Evolutionary conservation across 2,329 filamentous ascomycete genomes (phyloP).

Genomic region (Aspergillus nomiae): DNA sequence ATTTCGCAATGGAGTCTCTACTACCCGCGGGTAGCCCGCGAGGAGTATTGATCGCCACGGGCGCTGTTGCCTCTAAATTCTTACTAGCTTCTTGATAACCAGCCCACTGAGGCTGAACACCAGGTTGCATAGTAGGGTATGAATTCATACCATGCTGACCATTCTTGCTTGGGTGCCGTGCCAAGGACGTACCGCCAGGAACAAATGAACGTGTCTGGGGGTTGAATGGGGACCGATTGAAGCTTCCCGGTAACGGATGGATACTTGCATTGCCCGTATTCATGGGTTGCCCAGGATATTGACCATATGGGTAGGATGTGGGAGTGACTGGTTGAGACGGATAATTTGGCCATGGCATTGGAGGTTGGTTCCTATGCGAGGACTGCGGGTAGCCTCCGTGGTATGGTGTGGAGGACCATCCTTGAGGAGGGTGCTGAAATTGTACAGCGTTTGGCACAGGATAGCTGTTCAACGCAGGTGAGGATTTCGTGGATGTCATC

Average conservation of each 20-base stretch:
- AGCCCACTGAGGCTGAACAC: slow-evolving; percentile 31
- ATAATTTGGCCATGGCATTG: slow-evolving; percentile 43
- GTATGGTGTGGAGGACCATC: slow-evolving; percentile 39
- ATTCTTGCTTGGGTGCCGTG: slow-evolving; percentile 37
- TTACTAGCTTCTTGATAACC: slow-evolving; percentile 29
- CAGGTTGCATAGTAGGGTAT: slow-evolving; percentile 27
- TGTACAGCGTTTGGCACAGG: slow-evolving; percentile 33
- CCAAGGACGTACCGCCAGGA: slow-evolving; percentile 55
- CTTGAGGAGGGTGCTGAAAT: slow-evolving; percentile 32
- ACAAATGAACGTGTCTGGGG: slow-evolving; percentile 93
- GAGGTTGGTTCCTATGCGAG: slow-evolving; percentile 41
- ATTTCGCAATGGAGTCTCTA: slow-evolving; percentile 50
- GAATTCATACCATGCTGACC: slow-evolving; percentile 30
- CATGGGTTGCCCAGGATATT: slow-evolving; percentile 65
- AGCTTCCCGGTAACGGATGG: slow-evolving; percentile 83
- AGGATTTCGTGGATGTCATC: slow-evolving; percentile 42
- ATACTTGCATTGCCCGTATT: slow-evolving; percentile 67
- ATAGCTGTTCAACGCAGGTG: slow-evolving; percentile 41
- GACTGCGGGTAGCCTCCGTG: slow-evolving; percentile 34
- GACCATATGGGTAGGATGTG: slow-evolving; percentile 73
- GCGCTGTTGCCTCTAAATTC: slow-evolving; percentile 21
- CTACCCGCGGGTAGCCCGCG: slow-evolving; percentile 25
- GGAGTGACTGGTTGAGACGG: slow-evolving; percentile 41
- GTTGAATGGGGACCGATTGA: slow-evolving; percentile 84
- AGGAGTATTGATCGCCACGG: slow-evolving; percentile 17